Percentiles rank a stretch among this genome's conserved stretches.
Conservation (phyloP, 208 protist species). For the Leishmania tarentolae region DNA sequence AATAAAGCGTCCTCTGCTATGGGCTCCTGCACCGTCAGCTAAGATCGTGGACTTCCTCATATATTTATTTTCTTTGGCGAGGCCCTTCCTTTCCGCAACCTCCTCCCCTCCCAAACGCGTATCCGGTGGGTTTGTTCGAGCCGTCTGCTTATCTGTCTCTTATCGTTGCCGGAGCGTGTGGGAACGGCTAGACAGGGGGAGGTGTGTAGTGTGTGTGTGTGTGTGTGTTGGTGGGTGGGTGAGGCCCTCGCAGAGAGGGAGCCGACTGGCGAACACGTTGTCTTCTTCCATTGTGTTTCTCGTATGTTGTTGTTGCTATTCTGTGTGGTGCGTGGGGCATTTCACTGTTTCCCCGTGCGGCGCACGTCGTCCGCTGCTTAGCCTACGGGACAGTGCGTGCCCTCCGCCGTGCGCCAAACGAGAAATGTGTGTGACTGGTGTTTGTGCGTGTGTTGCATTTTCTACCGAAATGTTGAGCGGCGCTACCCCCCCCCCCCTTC, state of each 20-base stretch:
- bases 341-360: neutral
- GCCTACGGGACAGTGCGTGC: neutral
- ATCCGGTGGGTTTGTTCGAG: neutral
- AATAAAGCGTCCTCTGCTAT: conserved; percentile 63
- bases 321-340: neutral
- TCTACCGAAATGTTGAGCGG: neutral
- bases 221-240: too few relatives aligned
- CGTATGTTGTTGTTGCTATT: neutral
- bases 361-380: neutral
- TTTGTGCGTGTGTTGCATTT: neutral
- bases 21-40: conserved; percentile 37
- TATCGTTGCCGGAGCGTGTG: neutral
- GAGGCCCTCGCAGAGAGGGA: neutral
- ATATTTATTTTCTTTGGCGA: neutral
- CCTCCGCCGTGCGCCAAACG: neutral
- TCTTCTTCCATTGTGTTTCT: neutral
- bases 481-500: neutral
- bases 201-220: neutral
- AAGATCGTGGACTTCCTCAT: neutral
- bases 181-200: neutral
- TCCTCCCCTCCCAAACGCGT: neutral
- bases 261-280: neutral
- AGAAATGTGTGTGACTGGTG: neutral
- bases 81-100: neutral
- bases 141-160: neutral